Base-by-base conservation (phyloP, 2,329 filamentous ascomycete species). In the Monascus ruber region DNA sequence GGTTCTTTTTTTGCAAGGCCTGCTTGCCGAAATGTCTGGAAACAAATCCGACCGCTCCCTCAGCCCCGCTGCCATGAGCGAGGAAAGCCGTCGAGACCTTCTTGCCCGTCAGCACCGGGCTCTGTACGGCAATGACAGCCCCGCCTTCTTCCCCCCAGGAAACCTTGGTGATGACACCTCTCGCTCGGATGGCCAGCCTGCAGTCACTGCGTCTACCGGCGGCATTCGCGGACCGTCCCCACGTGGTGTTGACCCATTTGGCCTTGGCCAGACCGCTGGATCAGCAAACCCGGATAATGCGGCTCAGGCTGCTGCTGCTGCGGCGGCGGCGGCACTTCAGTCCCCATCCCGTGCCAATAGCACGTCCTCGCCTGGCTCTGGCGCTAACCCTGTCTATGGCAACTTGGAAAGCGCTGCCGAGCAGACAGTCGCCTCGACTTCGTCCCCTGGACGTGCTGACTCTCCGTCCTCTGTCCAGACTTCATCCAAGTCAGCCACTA, bases 81-180 rank as follows among this genome's bases (percentile, higher is more conserved):
- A 96, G 70, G 88, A 95, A 55, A 88, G 94, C 58, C 89, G 89
- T 54, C 86, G 89, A 54, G 89, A 96, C 54, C 74, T 96, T 63
- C 94, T 96, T 65, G 85, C 88, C 52, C 88, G 89, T 58, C 91
- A 96, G 69, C 87, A 93, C 65, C 88, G 83, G 64, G 88, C 89
- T 48, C 70, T 98, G 50, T 98, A 96, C 64, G 86, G 87, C 59
- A 85, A 77, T 54, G 73, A 74, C 42, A 85, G 58, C 48, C 70
- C 74, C 31, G 66, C 74, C 37, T 82, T 85, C 59, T 78, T 81
- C 57, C 79, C 81, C 49, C 77, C 75, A 49, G 72, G 70, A 46
- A 72, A 70, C 48, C 81, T 82, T 54, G 71, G 79, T 36, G 82
- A 87, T 45, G 84, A 88, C 55, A 73, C 74, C 26, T 66, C 76